phyloP scores from a whole-genome alignment of 257 asterid species.

The Verbena officinalis region DNA sequence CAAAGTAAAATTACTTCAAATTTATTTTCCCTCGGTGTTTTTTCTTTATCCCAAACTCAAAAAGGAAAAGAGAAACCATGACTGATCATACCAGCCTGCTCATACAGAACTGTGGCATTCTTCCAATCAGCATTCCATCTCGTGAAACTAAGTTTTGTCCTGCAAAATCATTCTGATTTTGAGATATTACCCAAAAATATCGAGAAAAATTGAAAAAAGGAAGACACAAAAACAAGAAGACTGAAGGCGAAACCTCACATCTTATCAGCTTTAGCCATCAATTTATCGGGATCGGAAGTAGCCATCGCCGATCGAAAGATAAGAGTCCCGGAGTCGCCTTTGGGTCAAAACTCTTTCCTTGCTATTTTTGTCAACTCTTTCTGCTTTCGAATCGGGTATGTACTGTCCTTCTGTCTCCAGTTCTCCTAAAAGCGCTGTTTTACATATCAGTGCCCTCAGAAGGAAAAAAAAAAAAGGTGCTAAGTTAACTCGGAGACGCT shows the following conservation, averaged over 20 bases:
- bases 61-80: neutral
- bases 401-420: conserved; percentile 18
- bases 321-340: conserved; percentile 30
- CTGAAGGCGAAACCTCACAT: conserved; percentile 43
- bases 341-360: conserved; percentile 27
- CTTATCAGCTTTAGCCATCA: conserved; percentile 93
- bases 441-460: neutral
- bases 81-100: conserved; percentile 77
- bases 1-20: conserved; percentile 11
- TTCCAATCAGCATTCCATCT: conserved; percentile 98
- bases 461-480: too few species aligned
- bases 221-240: neutral
- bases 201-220: neutral
- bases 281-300: conserved; percentile 76
- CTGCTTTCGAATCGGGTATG: conserved; percentile 17
- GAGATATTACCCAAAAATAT: conserved; percentile 1
- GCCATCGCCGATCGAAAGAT: conserved; percentile 58
- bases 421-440: conserved; percentile 27
- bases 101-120: conserved; percentile 82
- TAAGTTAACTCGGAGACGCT: neutral
- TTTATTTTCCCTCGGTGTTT: neutral
- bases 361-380: neutral
- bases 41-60: conserved; percentile 5
- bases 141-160: conserved; percentile 89
- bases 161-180: conserved; percentile 32